Evolutionary conservation across 108 stramenopile genomes (phyloP), one percentile per base, ranked within the genome.

Genomic region (Schizochytrium sp.): DNA sequence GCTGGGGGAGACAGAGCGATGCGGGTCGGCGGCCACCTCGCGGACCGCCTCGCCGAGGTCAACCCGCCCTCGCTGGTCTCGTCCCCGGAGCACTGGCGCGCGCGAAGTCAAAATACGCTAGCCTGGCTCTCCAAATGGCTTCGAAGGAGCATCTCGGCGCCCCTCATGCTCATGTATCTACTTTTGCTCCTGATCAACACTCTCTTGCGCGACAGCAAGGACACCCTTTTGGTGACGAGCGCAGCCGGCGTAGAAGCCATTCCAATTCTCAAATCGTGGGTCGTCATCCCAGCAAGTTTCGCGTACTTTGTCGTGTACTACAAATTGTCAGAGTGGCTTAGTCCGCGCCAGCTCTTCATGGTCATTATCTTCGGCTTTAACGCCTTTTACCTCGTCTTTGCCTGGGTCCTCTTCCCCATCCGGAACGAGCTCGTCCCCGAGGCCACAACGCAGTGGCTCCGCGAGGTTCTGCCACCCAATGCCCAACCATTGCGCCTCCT

Each of bases 201-300:
- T 8, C 28, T 83, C 1, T 23, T 83, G 51, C 76, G 76, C 10
- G 76, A 83, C 76, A 83, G 48, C 48, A 83, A 83, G 76, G 76
- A 83, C 28, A 83, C 76, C 19, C 51, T 83, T 14, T 23, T 83
- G 76, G 76, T 83, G 6, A 83, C 76, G 45, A 83, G 76, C 76
- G 48, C 45, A 8, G 76, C 76, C 2, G 76, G 76, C 28, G 76
- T 83, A 0, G 76, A 83, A 45, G 45, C 76, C 6, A 83, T 83
- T 1, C 76, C 76, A 23, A 83, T 83, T 28, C 76, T 83, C 76
- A 83, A 83, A 23, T 83, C 76, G 10, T 83, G 76, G 76, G 76
- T 53, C 12, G 76, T 83, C 5, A 83, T 83, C 23, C 76, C 76
- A 16, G 45, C 51, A 12, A 53, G 48, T 4, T 83, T 83, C 4